Percentiles rank a stretch among this genome's conserved stretches.
These are phyloP conservation scores for Crataegus laevigata DNA, from an alignment of 306 rosid genomes.

Conservation along the genomic window DNA sequence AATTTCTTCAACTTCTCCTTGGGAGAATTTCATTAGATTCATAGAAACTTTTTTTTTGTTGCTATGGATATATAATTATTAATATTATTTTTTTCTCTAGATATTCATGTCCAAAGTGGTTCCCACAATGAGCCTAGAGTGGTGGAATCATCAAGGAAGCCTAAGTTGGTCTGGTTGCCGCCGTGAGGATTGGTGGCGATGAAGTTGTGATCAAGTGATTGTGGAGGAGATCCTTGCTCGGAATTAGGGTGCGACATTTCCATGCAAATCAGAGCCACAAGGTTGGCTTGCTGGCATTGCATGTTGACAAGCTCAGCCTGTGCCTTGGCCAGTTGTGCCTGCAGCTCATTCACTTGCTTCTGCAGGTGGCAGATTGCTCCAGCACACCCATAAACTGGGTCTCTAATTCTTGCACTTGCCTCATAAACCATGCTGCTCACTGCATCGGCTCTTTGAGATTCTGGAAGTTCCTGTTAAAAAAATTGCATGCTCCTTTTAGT, in stretches of 20 bases:
- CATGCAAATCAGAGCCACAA: constrained; percentile 70
- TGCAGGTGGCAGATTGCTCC: constrained; percentile 88
- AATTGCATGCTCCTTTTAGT: not conserved
- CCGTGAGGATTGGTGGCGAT: constrained; percentile 16
- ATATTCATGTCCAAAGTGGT: constrained; percentile 64
- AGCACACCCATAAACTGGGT: constrained; percentile 82
- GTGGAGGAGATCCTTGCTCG: constrained; percentile 36
- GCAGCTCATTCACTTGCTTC: constrained; percentile 72
- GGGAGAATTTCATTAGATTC: constrained; percentile 38
- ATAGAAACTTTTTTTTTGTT: not conserved
- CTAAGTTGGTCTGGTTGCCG: constrained; percentile 29
- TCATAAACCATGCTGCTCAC: constrained; percentile 98
- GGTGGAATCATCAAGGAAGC: constrained; percentile 47
- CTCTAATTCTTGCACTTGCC: constrained; percentile 82
- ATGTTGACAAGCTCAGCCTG: constrained; percentile 74
- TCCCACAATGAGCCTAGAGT: constrained; percentile 50
- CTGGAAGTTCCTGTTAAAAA: constrained; percentile 71
- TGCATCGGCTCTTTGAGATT: constrained; percentile 80
- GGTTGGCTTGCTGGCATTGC: constrained; percentile 81
- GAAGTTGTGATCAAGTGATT: constrained; percentile 37
- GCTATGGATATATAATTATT: not conserved
- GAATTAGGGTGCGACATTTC: constrained; percentile 44
- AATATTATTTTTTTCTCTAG: not conserved
- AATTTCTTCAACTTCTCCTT: constrained; percentile 51
- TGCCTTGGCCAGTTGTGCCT: constrained; percentile 82